A percentile compares a stretch with the other conserved stretches of the same genome.
These are phyloP conservation scores for Medicago truncatula DNA, from an alignment of 306 rosid species.

Conservation along the genomic window MtrunA17r5.0-ANR NC_053043.1:38529501-38530000, in stretches of 20 bases:
- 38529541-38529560: constrained; percentile 2
- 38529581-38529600: not conserved
- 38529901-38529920: not conserved
- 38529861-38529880: constrained; percentile 10
- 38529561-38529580: constrained; percentile 12
- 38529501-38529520: constrained; percentile 7
- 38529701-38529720: not conserved
- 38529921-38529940: constrained; percentile 13
- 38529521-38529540: not conserved
- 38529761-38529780: constrained; percentile 8
- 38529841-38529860: constrained; percentile 6
- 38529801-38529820: not conserved
- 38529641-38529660: not conserved
- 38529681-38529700: not conserved
- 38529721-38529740: not conserved
- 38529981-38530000: too few relatives aligned
- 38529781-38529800: constrained; percentile 3
- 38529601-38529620: constrained; percentile 2
- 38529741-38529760: constrained; percentile 19
- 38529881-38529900: not conserved
- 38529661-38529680: not conserved
- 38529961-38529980: not conserved
- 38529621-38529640: not conserved
- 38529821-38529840: not conserved
- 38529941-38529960: constrained; percentile 14